These are phyloP conservation scores for Puccinia horiana DNA, from an alignment of 1,284 basidiomycete genomes.

Conservation along the genomic window DNA sequence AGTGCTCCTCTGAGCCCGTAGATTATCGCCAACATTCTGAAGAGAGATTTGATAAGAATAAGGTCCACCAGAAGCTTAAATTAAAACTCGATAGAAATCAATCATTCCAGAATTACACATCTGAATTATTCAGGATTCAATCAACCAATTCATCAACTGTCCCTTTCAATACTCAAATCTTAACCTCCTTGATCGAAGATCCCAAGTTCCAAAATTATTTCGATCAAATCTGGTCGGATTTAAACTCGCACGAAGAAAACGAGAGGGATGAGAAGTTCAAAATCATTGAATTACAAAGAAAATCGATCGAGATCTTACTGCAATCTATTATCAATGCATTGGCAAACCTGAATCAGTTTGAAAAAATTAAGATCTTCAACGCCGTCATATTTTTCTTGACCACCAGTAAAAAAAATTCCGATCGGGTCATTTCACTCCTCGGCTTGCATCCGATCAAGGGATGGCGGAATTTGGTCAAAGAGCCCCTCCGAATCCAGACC, in stretches of 20 bases:
- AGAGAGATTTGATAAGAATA: neutral
- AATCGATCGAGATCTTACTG: conserved; percentile 6
- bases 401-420: conserved; percentile 22
- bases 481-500: conserved; percentile 31
- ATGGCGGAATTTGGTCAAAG: conserved; percentile 39
- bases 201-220: conserved; percentile 12
- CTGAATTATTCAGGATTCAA: conserved; percentile 10
- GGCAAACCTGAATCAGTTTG: neutral
- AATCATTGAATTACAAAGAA: conserved; percentile 9
- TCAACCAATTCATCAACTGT: neutral
- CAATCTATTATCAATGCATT: neutral
- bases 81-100: neutral
- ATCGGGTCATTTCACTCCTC: conserved; percentile 19
- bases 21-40: neutral
- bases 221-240: conserved; percentile 21
- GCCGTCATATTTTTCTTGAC: conserved; percentile 8
- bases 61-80: neutral
- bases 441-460: conserved; percentile 45
- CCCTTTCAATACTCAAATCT: no score
- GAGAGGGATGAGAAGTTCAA: neutral
- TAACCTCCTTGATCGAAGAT: neutral
- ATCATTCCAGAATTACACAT: neutral
- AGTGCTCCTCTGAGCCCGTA: conserved; percentile 10
- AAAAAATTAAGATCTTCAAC: conserved; percentile 4
- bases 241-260: conserved; percentile 12